phyloP scores from a whole-genome alignment of 2,329 filamentous ascomycete species.

The Aspergillus alliaceus region DNA sequence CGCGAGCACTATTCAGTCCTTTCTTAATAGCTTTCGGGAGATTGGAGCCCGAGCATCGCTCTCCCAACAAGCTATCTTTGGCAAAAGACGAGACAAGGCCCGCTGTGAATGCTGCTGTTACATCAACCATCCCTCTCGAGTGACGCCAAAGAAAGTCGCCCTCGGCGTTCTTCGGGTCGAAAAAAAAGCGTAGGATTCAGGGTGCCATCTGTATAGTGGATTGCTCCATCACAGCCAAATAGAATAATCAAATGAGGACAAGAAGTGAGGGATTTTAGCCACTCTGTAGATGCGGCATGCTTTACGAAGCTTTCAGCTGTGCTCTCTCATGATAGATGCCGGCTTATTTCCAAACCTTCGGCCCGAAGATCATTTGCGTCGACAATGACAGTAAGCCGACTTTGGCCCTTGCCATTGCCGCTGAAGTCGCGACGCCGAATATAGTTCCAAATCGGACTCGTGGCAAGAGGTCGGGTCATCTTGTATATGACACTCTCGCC shows the following conservation, averaged over 20 bases:
- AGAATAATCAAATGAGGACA: neutral
- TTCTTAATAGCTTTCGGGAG: neutral
- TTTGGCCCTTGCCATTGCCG: neutral
- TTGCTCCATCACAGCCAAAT: neutral
- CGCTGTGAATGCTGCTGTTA: neutral
- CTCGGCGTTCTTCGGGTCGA: neutral
- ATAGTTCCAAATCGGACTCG: too few species aligned
- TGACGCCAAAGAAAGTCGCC: neutral
- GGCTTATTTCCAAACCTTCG: neutral
- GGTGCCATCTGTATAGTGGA: neutral
- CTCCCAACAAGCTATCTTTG: neutral
- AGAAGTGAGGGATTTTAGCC: neutral
- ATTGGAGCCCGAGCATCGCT: neutral
- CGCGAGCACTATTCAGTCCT: too few species aligned
- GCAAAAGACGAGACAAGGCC: neutral
- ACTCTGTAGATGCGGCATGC: neutral
- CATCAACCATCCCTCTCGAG: neutral
- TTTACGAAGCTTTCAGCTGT: neutral
- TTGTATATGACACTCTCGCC: too few species aligned
- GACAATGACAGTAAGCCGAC: too few species aligned
- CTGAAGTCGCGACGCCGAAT: too few species aligned
- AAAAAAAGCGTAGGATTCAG: neutral
- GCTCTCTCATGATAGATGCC: neutral
- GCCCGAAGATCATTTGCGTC: neutral
- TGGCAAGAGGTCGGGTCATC: too few species aligned